These are phyloP conservation scores for Ogataea ramenticola DNA, from an alignment of 805 yeast species.

Conservation along the genomic window DNA sequence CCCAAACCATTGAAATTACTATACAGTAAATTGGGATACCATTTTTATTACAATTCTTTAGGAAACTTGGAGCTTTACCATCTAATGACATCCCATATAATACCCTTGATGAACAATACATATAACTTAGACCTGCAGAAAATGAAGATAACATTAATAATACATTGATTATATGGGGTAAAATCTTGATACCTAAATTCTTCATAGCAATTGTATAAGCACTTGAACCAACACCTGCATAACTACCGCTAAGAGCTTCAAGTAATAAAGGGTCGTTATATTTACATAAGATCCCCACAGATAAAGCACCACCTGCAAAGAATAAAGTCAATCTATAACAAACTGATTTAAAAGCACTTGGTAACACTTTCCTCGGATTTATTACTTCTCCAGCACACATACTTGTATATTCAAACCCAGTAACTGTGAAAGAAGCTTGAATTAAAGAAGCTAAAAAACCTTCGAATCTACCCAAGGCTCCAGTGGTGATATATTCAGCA, in stretches of 20 bases:
- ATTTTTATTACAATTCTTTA: constrained; percentile 50
- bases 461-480: constrained; percentile 35
- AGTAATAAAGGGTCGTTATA: constrained; percentile 32
- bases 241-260: constrained; percentile 24
- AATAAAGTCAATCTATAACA: constrained; percentile 34
- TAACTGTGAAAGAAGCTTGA: constrained; percentile 68
- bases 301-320: constrained; percentile 40
- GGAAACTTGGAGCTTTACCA: constrained; percentile 67
- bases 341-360: constrained; percentile 39
- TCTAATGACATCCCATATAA: constrained; percentile 62
- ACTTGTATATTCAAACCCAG: constrained; percentile 45
- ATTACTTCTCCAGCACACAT: constrained; percentile 39
- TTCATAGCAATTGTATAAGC: constrained; percentile 81
- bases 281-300: constrained; percentile 38
- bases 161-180: constrained; percentile 73
- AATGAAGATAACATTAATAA: constrained; percentile 67
- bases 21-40: constrained; percentile 75
- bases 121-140: constrained; percentile 77
- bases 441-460: constrained; percentile 45
- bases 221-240: constrained; percentile 46
- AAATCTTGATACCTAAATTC: constrained; percentile 50
- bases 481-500: constrained; percentile 27
- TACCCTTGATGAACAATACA: constrained; percentile 61
- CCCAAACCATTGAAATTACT: constrained; percentile 47
- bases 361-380: constrained; percentile 38